phyloP scores from a whole-genome alignment of 2,329 filamentous ascomycete species.

The Aspergillus aculeatus region DNA sequence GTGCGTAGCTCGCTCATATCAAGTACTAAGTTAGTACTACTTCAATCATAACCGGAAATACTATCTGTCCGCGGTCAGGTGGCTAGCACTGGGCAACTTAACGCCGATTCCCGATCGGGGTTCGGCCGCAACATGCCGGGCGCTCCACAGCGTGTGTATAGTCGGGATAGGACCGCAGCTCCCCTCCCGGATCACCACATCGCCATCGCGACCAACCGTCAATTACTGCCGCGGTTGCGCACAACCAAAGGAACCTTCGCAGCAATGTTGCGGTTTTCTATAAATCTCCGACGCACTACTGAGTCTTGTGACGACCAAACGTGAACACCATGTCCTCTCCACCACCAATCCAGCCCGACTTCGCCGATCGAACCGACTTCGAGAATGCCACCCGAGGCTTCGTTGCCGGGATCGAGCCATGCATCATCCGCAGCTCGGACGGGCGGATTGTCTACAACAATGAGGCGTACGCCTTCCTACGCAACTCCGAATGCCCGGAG shows the following conservation, averaged over 20 bases:
- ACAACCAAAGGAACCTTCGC: too few relatives aligned
- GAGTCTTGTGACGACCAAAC: too few relatives aligned
- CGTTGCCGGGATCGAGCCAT: constrained; percentile 18
- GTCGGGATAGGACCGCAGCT: too few relatives aligned
- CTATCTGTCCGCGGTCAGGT: too few relatives aligned
- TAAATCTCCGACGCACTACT: too few relatives aligned
- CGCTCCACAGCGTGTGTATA: too few relatives aligned
- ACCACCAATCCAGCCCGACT: constrained; percentile 11
- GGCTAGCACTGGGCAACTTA: background rate
- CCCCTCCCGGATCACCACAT: background rate
- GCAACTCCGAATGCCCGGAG: constrained; percentile 18
- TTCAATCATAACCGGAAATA: too few relatives aligned
- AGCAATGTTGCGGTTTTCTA: too few relatives aligned
- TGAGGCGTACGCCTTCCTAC: constrained; percentile 34
- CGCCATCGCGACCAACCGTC: background rate
- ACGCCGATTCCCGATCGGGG: constrained; percentile 1
- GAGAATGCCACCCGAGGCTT: constrained; percentile 23
- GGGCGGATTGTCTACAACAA: constrained; percentile 36
- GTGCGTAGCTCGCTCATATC: too few relatives aligned
- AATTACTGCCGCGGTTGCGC: background rate
- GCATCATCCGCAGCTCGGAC: constrained; percentile 19
- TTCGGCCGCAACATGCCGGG: background rate
- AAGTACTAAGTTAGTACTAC: too few relatives aligned
- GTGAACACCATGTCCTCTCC: background rate
- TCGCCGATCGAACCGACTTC: constrained; percentile 15